Percentiles rank a stretch among this genome's conserved stretches.
Evolutionary conservation across 2,329 filamentous ascomycete genomes (phyloP).

Genomic region (Claviceps monticola): DNA sequence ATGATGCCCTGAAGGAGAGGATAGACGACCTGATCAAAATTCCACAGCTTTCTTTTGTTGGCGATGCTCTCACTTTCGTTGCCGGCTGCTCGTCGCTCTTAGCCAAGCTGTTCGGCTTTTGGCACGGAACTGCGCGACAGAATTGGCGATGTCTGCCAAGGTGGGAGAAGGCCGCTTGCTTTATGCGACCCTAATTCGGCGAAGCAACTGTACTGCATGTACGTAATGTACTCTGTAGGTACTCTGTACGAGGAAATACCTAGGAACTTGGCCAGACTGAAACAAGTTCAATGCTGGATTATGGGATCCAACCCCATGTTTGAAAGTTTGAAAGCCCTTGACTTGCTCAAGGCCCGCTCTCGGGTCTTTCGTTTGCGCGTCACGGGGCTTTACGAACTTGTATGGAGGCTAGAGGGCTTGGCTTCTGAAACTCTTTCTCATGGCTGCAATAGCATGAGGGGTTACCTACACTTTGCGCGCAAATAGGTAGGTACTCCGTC

Average conservation of each 20-base stretch:
- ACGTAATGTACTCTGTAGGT: too few species aligned
- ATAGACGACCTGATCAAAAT: background rate
- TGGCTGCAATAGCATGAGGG: background rate
- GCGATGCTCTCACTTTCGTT: background rate
- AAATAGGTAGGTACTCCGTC: background rate
- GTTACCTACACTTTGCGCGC: background rate
- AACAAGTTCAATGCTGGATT: background rate
- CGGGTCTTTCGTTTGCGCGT: background rate
- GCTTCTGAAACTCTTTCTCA: background rate
- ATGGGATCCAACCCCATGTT: background rate
- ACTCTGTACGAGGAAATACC: background rate
- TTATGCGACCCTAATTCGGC: background rate
- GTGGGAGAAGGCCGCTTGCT: background rate
- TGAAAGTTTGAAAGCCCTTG: background rate
- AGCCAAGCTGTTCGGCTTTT: background rate
- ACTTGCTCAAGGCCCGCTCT: background rate
- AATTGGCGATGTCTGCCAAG: background rate
- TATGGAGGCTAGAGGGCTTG: background rate
- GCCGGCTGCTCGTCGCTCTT: background rate
- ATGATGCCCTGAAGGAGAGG: background rate
- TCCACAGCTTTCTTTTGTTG: background rate
- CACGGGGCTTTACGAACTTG: background rate
- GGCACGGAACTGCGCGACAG: background rate
- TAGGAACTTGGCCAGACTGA: background rate
- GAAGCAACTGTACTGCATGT: background rate